These are phyloP conservation scores for Starmera stellimalicola DNA, from an alignment of 1,139 yeast species.

Conservation along the genomic window DNA sequence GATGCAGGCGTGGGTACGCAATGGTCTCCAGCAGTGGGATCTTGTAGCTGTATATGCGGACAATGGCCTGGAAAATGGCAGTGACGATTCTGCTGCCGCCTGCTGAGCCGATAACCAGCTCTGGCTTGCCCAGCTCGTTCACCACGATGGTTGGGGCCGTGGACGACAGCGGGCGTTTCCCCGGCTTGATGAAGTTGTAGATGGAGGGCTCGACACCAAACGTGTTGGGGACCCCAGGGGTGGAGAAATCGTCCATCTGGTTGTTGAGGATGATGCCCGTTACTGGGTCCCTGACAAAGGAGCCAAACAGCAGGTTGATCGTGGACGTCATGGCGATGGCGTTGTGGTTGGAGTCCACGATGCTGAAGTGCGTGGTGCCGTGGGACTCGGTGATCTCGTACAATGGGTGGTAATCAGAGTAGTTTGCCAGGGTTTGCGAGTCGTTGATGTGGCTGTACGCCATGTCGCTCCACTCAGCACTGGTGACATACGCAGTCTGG, in stretches of 20 bases:
- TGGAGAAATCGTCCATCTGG: constrained; percentile 95
- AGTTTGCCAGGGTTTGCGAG: constrained; percentile 44
- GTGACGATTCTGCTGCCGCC: constrained; percentile 92
- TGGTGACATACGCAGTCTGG: constrained; percentile 26
- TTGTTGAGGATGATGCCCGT: constrained; percentile 84
- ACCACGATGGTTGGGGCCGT: constrained; percentile 67
- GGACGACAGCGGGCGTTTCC: constrained; percentile 78
- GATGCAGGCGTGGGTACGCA: constrained; percentile 77
- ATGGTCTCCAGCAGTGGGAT: constrained; percentile 57
- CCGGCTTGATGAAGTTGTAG: constrained; percentile 67
- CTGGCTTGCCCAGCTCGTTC: constrained; percentile 41
- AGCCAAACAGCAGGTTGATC: constrained; percentile 78
- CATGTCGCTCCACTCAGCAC: constrained; percentile 45
- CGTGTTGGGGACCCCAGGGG: constrained; percentile 59
- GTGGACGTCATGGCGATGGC: constrained; percentile 88
- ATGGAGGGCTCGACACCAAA: constrained; percentile 76
- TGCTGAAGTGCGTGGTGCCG: constrained; percentile 83
- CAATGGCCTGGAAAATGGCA: constrained; percentile 70
- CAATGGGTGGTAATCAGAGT: constrained; percentile 71
- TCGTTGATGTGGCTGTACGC: constrained; percentile 42
- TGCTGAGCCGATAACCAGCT: constrained; percentile 79
- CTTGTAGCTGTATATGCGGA: constrained; percentile 50
- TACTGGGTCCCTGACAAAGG: constrained; percentile 63
- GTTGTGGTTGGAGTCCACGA: constrained; percentile 57
- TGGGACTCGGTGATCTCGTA: constrained; percentile 69